Percentiles rank a stretch among this genome's conserved stretches.
Conservation (phyloP, 2,329 filamentous ascomycete species). For the Paraphaeosphaeria sporulosa region DNA sequence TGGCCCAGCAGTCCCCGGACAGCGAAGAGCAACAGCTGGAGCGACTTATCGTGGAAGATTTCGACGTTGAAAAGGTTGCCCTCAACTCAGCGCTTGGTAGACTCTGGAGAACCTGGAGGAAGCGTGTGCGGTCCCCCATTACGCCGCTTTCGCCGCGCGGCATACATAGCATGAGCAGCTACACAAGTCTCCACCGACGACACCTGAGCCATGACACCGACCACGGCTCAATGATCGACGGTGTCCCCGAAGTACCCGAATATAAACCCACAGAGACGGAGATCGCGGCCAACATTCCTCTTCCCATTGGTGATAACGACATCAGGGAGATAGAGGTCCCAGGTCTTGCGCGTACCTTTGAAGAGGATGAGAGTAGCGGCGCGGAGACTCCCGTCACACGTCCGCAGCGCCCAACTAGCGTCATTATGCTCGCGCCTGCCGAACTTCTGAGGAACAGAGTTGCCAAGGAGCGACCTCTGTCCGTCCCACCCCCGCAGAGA, state of each 20-base stretch:
- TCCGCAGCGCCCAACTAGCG: slow-evolving; percentile 38
- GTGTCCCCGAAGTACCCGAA: slow-evolving; percentile 46
- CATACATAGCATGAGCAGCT: slow-evolving; percentile 37
- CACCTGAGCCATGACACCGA: slow-evolving; percentile 39
- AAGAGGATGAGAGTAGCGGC: slow-evolving; percentile 51
- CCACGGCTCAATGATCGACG: slow-evolving; percentile 30
- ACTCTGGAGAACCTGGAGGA: slow-evolving; percentile 95
- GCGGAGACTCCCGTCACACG: slow-evolving; percentile 36
- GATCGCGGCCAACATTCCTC: slow-evolving; percentile 68
- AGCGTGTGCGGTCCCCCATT: slow-evolving; percentile 67
- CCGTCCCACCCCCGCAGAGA: slow-evolving; percentile 37
- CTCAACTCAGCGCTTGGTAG: slow-evolving; percentile 87
- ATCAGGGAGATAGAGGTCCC: slow-evolving; percentile 83
- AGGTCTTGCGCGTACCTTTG: slow-evolving; percentile 72
- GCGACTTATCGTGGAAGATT: slow-evolving; percentile 82
- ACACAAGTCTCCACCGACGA: slow-evolving; percentile 40
- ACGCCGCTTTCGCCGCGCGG: slow-evolving; percentile 36
- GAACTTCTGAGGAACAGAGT: slow-evolving; percentile 28
- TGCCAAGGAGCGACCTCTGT: slow-evolving; percentile 36
- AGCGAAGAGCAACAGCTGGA: slow-evolving; percentile 68
- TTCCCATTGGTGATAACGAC: slow-evolving; percentile 73
- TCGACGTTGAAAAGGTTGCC: slow-evolving; percentile 91
- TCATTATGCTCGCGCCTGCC: slow-evolving; percentile 36
- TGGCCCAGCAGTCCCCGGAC: slow-evolving; percentile 32
- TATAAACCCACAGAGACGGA: slow-evolving; percentile 54